Evolutionary conservation across 805 yeast genomes (phyloP).

Genomic region (Cyberlindnera subsufficiens): DNA sequence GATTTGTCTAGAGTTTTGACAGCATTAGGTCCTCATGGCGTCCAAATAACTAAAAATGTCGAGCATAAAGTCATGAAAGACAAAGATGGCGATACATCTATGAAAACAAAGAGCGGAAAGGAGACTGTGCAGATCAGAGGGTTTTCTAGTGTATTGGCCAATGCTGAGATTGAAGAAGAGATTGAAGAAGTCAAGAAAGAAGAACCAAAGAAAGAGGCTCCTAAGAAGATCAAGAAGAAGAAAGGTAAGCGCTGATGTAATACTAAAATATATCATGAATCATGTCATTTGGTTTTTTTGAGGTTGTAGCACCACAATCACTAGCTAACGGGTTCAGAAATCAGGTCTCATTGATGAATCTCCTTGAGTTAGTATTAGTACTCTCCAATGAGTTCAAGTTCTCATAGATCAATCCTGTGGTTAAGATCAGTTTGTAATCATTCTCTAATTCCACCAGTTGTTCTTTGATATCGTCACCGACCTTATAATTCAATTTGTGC

Average conservation of each 20-base stretch:
- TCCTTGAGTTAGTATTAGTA: not conserved
- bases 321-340: not conserved
- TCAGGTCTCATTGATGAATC: not conserved
- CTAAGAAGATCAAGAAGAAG: constrained; percentile 22
- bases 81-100: not conserved
- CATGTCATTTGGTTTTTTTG: not conserved
- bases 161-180: constrained; percentile 19
- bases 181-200: constrained; percentile 5
- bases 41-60: constrained; percentile 19
- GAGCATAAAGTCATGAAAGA: not conserved
- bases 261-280: not conserved
- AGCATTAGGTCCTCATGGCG: constrained; percentile 67
- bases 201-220: constrained; percentile 2
- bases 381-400: constrained; percentile 8
- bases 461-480: constrained; percentile 10
- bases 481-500: constrained; percentile 18
- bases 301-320: not conserved
- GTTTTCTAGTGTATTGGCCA: constrained; percentile 18
- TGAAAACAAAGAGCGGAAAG: not conserved
- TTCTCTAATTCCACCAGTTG: constrained; percentile 17
- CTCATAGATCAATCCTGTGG: constrained; percentile 14
- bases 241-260: constrained; percentile 17
- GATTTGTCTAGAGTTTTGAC: constrained; percentile 66
- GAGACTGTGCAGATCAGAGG: constrained; percentile 14
- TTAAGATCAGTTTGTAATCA: constrained; percentile 15